Conservation (phyloP, 768 basidiomycete genomes). For the Pulveroboletus sp. region DNA sequence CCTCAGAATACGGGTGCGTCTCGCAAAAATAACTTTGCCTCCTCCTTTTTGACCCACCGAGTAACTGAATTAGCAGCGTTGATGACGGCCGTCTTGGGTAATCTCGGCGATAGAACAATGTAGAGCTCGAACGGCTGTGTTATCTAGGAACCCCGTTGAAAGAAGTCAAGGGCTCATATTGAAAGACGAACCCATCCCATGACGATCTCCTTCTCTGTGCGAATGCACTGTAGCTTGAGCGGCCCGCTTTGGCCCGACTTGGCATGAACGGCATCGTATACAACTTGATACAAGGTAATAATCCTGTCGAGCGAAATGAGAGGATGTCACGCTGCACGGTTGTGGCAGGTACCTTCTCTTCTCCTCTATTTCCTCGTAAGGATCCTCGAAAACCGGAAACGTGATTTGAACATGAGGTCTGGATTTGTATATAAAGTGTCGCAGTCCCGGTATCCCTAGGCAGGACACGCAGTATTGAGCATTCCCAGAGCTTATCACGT, state of each 20-base stretch:
- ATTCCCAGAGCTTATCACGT: conserved; percentile 42
- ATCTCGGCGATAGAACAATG: conserved; percentile 67
- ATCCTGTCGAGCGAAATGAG: conserved; percentile 44
- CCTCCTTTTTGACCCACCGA: conserved; percentile 89
- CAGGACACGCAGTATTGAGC: conserved; percentile 69
- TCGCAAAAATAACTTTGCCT: conserved; percentile 70
- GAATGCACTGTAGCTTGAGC: conserved; percentile 82
- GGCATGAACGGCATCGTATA: conserved; percentile 88
- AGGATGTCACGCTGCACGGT: background rate
- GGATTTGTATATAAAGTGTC: conserved; percentile 95
- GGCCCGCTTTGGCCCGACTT: conserved; percentile 78
- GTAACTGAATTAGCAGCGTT: conserved; percentile 86
- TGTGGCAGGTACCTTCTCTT: conserved; percentile 48
- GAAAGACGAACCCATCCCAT: conserved; percentile 82
- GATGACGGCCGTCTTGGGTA: conserved; percentile 86
- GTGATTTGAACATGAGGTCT: conserved; percentile 87
- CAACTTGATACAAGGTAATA: conserved; percentile 78
- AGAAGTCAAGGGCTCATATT: background rate
- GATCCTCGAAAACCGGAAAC: conserved; percentile 78
- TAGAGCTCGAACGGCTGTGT: conserved; percentile 94
- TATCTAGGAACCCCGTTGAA: conserved; percentile 46
- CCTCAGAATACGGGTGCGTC: conserved; percentile 84
- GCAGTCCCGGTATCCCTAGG: conserved; percentile 81
- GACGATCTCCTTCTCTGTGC: conserved; percentile 80
- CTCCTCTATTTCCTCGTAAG: conserved; percentile 62